Evolutionary conservation across 345 rosid species (phyloP).

Genomic region (Eucalyptus polyanthemos): DNA sequence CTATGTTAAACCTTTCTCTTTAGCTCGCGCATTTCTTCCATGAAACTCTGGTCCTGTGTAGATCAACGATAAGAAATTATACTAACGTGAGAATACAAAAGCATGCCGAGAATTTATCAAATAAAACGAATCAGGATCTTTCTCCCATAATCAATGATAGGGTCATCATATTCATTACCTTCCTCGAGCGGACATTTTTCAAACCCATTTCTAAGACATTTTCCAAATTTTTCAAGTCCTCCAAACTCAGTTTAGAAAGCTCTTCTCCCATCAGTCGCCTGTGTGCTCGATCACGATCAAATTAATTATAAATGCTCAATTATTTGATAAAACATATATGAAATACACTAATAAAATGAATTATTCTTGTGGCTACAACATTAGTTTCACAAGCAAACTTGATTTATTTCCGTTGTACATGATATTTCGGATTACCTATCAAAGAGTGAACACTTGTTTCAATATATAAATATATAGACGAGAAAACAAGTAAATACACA

Average conservation of each 20-base stretch:
- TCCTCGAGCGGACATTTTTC: background rate
- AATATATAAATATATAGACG: background rate
- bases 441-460: background rate
- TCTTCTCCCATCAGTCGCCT: background rate
- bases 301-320: background rate
- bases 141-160: background rate
- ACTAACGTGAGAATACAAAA: background rate
- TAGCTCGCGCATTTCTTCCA: background rate
- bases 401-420: background rate
- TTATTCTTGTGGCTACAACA: background rate
- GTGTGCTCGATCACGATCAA: background rate
- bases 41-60: background rate
- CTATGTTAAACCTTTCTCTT: background rate
- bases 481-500: background rate
- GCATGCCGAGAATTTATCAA: background rate
- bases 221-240: background rate
- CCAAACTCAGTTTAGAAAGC: background rate
- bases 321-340: background rate
- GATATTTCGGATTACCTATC: background rate
- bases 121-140: background rate
- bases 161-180: background rate
- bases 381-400: background rate
- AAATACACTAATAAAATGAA: background rate
- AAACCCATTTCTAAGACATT: background rate
- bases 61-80: background rate